A percentile compares a stretch with the other conserved stretches of the same genome.
Conservation (phyloP, 306 rosid genomes). For the Urtica urens region DNA sequence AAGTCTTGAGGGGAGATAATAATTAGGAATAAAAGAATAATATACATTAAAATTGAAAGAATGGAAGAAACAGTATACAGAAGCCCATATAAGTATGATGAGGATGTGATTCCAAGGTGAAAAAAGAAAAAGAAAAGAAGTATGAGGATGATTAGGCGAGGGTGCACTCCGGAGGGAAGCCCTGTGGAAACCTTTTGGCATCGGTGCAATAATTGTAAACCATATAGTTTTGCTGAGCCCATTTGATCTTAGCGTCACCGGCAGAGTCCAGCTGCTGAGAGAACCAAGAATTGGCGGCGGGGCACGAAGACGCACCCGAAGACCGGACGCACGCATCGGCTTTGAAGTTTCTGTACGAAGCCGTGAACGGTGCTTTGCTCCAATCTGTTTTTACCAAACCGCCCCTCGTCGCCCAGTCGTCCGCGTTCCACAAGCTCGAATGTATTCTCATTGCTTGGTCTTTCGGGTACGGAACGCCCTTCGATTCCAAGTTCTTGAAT, state of each 20-base stretch:
- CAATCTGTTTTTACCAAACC: neutral
- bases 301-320: neutral
- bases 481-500: constrained; percentile 3
- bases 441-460: constrained; percentile 1
- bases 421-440: neutral
- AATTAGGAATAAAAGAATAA: no score
- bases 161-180: constrained; percentile 46
- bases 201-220: constrained; percentile 19
- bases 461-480: constrained; percentile 1
- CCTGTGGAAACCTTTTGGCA: constrained; percentile 43
- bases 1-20: no score
- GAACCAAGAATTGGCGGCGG: neutral
- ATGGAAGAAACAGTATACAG: no score
- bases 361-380: constrained; percentile 3
- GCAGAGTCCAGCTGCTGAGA: neutral
- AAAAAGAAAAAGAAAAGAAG: no score
- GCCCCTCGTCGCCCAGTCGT: neutral
- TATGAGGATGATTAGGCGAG: neutral
- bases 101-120: no score
- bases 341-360: neutral
- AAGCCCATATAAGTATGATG: no score
- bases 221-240: constrained; percentile 10
- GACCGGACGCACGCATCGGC: neutral
- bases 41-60: no score
- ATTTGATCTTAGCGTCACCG: neutral